Conservation (phyloP, 306 rosid genomes). For the Cicer judaicum region DNA sequence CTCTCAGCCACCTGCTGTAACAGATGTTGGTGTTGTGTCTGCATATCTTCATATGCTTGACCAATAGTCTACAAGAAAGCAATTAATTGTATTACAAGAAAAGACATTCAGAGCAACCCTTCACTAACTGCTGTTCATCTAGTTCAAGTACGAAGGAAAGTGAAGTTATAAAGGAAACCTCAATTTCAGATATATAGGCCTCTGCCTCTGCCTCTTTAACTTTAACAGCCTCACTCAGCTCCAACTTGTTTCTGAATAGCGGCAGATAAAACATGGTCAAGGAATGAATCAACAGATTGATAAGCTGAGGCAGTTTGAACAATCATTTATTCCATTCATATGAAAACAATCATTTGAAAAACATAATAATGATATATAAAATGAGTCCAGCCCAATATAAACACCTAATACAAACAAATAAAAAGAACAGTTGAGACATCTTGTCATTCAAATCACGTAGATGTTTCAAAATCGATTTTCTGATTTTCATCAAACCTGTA, state of each 20-base stretch:
- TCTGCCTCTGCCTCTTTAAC: conserved; percentile 88
- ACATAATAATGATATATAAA: background rate
- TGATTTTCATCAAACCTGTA: background rate
- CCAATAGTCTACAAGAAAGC: conserved; percentile 78
- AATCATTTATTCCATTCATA: conserved; percentile 34
- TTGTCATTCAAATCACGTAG: conserved; percentile 16
- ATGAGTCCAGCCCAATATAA: too few species aligned
- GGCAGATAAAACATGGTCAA: conserved; percentile 37
- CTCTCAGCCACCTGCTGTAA: conserved; percentile 88
- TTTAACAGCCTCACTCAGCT: conserved; percentile 79
- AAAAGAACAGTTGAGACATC: conserved; percentile 10
- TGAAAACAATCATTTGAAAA: background rate
- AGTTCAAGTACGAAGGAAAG: conserved; percentile 13
- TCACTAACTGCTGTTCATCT: conserved; percentile 14
- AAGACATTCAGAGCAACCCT: background rate
- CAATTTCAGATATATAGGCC: conserved; percentile 92
- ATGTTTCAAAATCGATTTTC: conserved; percentile 20
- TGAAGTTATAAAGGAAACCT: conserved; percentile 56
- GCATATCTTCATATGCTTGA: conserved; percentile 99
- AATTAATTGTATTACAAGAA: conserved; percentile 34
- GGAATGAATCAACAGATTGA: conserved; percentile 34
- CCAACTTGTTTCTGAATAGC: conserved; percentile 71
- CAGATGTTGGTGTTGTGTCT: conserved; percentile 91
- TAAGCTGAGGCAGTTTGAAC: conserved; percentile 19
- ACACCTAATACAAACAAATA: conserved; percentile 4